Evolutionary conservation across 2,329 filamentous ascomycete genomes (phyloP), one percentile per base, ranked within the genome.

Genomic region (Ambrosiella cleistominuta): DNA sequence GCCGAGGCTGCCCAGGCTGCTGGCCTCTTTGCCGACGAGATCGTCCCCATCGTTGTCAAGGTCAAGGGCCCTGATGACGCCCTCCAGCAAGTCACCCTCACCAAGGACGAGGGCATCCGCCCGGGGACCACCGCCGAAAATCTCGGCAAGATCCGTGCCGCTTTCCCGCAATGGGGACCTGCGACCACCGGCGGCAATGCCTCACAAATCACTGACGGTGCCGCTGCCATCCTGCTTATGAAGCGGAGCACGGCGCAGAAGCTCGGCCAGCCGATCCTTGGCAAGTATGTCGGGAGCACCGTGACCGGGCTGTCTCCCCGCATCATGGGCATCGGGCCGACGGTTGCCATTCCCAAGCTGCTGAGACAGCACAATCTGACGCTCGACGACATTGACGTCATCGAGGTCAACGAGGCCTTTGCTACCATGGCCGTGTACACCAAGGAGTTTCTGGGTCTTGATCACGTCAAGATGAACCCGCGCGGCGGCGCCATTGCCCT

Each of bases 391-490:
- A 80, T 93, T 62, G 93, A 98, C 67, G 78, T 97, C 40, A 77
- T 91, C 64, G 93, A 97, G 78, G 73, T 98, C 68, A 98, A 98
- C 75, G 93, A 98, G 78, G 93, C 93, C 1, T 98, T 98, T 66
- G 91, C 90, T 19, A 93, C 86, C 56, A 97, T 97, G 93, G 90
- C 88, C 1, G 90, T 96, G 37, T 97, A 96, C 79, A 95, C 89
- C 72, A 73, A 86, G 58, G 77, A 88, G 66, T 80, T 74, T 63
- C 76, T 93, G 55, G 80, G 80, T 63, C 73, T 91, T 55, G 82
- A 86, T 67, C 79, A 78, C 70, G 70, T 77, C 65, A 91, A 89
- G 80, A 79, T 93, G 77, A 93, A 93, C 73, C 78, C 83, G 35
- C 77, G 85, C 61, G 87, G 87, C 64, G 87, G 87, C 62, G 87